A percentile compares a stretch with the other conserved stretches of the same genome.
Evolutionary conservation across 169 alveolate species (phyloP).

Genomic region (Plasmodium sp.): DNA sequence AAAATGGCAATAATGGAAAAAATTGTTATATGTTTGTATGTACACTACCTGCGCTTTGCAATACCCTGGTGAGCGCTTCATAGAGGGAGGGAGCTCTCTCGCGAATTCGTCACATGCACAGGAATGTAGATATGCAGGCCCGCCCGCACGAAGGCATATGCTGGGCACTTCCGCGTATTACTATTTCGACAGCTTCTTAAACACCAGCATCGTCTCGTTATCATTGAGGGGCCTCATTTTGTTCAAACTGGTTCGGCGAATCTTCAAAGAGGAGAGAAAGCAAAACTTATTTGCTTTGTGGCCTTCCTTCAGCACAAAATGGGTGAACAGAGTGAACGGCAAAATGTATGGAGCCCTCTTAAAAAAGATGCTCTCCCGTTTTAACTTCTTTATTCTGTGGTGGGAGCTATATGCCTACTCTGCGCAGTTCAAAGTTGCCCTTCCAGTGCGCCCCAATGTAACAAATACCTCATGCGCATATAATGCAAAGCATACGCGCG

Average conservation of each 20-base stretch:
- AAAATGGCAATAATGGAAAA: neutral
- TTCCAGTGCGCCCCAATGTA: neutral
- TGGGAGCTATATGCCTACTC: neutral
- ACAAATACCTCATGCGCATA: neutral
- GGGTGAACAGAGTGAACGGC: neutral
- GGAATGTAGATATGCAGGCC: neutral
- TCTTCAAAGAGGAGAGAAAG: neutral
- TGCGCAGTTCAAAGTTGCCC: neutral
- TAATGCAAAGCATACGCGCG: neutral
- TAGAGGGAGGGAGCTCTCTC: neutral
- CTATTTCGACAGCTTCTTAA: slow-evolving; percentile 71
- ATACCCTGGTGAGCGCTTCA: neutral
- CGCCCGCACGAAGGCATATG: neutral
- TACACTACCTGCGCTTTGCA: neutral
- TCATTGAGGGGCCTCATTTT: slow-evolving; percentile 76
- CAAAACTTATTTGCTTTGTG: neutral
- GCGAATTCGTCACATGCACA: neutral
- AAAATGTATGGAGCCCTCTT: neutral
- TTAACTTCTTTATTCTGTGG: neutral
- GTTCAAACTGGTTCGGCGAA: neutral
- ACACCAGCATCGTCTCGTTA: slow-evolving; percentile 73
- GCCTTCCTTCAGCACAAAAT: neutral
- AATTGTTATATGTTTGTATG: neutral
- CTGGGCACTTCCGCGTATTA: neutral
- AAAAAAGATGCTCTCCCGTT: neutral